Evolutionary conservation across 257 asterid genomes (phyloP), one percentile per base, ranked within the genome.

Genomic region (Paulownia fortunei): DNA sequence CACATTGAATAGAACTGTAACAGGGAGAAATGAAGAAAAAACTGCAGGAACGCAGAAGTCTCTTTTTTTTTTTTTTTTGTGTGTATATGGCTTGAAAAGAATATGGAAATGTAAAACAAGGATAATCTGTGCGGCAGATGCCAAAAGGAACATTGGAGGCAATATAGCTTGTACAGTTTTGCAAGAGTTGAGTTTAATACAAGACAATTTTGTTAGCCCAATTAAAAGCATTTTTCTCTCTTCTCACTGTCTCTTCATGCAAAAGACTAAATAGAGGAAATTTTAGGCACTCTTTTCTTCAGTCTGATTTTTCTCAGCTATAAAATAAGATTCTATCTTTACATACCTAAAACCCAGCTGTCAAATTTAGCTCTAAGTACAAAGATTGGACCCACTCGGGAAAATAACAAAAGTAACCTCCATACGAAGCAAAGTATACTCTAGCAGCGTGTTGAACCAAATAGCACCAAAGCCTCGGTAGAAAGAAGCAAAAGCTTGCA

Each of bases 1-100:
- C 86, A 77, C 16, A 15, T 41, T 65, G 68, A 73, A 65, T 66
- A 65, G 75, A 71, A 70, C 13, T 23, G 72, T 56, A 36, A 64
- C 3, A 51, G 12, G 34, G 18, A 77, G 8, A 21, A 42, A 8
- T 4, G 41, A 63, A 55, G 30, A 21, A 23, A 12, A 56, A 44
- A 32, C n/a, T 23, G 64, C 71, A 72, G 15, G 69, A 52, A n/a
- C 21, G 24, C 41, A 49, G 1, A 32, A 26, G 16, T 12, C 36
- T 26, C 26, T 12, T n/a, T n/a, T n/a, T n/a, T n/a, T n/a, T n/a
- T n/a, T n/a, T n/a, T 21, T 5, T 44, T 55, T 42, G 37, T 4
- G 8, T 13, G 27, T 5, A 27, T 3, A 62, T 67, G 49, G 23
- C 72, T 37, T n/a, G 21, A 21, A 58, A 21, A 32, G 42, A 13